phyloP scores from a whole-genome alignment of 2,329 filamentous ascomycete species.

The Phyllosticta citriasiana region DNA sequence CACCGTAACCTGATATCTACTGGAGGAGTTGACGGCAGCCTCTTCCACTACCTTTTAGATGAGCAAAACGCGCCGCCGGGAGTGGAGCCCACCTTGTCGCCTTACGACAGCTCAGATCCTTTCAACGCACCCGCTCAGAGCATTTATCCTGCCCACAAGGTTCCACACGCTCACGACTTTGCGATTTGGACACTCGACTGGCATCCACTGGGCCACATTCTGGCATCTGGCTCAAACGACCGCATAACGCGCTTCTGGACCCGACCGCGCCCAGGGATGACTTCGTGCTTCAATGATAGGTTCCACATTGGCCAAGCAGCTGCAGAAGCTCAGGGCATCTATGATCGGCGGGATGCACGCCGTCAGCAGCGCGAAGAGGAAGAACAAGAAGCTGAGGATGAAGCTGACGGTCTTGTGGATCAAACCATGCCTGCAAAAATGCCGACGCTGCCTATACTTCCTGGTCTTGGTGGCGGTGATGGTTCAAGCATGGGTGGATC shows the following conservation, averaged over 20 bases:
- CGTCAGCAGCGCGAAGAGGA: conserved; percentile 82
- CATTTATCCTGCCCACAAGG: conserved; percentile 82
- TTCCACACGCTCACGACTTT: conserved; percentile 84
- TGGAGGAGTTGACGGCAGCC: conserved; percentile 77
- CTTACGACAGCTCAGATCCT: conserved; percentile 77
- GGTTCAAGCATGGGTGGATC: conserved; percentile 34
- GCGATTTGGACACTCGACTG: conserved; percentile 97
- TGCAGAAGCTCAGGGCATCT: conserved; percentile 90
- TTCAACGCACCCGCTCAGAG: conserved; percentile 72
- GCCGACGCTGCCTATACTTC: conserved; percentile 46
- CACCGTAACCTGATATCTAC: conserved; percentile 84
- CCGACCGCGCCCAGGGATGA: conserved; percentile 76
- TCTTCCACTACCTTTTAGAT: conserved; percentile 92
- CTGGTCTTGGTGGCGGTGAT: conserved; percentile 38
- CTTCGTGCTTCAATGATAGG: conserved; percentile 75
- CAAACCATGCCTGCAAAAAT: conserved; percentile 66
- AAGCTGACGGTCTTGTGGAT: conserved; percentile 84
- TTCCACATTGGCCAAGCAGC: conserved; percentile 93
- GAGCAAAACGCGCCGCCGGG: conserved; percentile 80
- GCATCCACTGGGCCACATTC: conserved; percentile 91
- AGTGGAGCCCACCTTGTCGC: conserved; percentile 60
- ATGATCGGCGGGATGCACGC: conserved; percentile 69
- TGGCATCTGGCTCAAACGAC: conserved; percentile 93
- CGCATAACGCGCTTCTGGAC: conserved; percentile 97
- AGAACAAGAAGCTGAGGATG: conserved; percentile 86